Percentiles rank a stretch among this genome's conserved stretches.
phyloP scores from a whole-genome alignment of 1,284 basidiomycete species.

The Cryptococcus amylolentus region DNA sequence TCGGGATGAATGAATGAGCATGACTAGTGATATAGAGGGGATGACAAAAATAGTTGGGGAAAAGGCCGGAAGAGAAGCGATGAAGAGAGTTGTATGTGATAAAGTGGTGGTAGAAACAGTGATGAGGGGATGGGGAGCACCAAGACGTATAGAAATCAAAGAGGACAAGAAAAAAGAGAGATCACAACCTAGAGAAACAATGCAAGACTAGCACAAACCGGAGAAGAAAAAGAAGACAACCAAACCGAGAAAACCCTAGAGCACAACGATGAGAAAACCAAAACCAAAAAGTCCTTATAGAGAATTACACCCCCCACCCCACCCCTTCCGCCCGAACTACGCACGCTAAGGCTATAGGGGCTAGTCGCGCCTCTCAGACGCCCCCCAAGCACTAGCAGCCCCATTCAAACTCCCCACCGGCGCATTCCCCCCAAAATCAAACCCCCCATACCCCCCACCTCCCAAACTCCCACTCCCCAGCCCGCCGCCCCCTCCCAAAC shows the following conservation, averaged over 20 bases:
- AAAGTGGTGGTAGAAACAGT: no score
- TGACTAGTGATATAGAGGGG: no score
- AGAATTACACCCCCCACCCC: background rate
- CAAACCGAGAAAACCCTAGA: no score
- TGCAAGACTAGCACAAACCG: no score
- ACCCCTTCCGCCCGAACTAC: no score
- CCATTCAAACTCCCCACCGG: conserved; percentile 27
- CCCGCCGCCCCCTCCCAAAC: conserved; percentile 3
- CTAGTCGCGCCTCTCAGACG: conserved; percentile 2
- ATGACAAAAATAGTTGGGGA: background rate
- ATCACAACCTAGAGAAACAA: background rate
- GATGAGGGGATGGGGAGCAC: no score
- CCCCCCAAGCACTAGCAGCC: conserved; percentile 36
- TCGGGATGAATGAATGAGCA: no score
- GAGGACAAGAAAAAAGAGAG: background rate
- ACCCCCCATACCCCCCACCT: conserved; percentile 9
- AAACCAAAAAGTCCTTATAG: background rate
- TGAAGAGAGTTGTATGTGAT: no score
- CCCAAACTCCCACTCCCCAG: conserved; percentile 3
- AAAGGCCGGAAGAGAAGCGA: conserved; percentile 49
- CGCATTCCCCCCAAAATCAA: conserved; percentile 8
- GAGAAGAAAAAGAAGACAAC: no score
- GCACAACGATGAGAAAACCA: background rate
- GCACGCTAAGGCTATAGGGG: no score
- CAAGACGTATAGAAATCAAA: background rate